phyloP scores from a whole-genome alignment of 73 alveolate genomes.

The Halteria grandinella region DNA sequence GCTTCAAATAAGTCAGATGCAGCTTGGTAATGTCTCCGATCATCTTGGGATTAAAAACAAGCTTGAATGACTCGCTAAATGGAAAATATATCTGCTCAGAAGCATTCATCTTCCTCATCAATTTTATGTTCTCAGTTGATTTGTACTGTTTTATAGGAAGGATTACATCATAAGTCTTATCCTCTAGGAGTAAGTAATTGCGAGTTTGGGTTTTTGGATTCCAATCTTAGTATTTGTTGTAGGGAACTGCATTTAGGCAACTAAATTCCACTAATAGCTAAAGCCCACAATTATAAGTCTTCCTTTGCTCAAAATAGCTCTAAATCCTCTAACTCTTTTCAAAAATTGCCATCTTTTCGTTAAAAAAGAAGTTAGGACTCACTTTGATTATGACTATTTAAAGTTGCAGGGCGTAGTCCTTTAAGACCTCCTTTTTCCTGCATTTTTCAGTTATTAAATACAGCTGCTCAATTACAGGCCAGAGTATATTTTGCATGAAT shows the following conservation, averaged over 20 bases:
- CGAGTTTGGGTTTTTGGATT: constrained; percentile 31
- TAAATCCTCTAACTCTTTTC: constrained; percentile 25
- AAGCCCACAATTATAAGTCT: constrained; percentile 11
- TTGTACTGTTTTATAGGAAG: not conserved
- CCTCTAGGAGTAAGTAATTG: not conserved
- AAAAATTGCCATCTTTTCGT: not conserved
- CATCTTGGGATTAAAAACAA: constrained; percentile 5
- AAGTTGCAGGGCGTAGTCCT: constrained; percentile 37
- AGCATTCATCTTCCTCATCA: not conserved
- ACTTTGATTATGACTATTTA: constrained; percentile 7
- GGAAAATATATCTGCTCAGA: constrained; percentile 8
- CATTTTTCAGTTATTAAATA: constrained; percentile 17
- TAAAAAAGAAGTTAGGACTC: constrained; percentile 39
- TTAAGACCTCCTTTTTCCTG: constrained; percentile 19
- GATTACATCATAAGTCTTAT: not conserved
- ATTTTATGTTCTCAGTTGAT: not conserved
- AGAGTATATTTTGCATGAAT: constrained; percentile 17
- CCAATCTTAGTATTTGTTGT: constrained; percentile 29
- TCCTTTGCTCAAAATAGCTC: constrained; percentile 21
- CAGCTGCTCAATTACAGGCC: constrained; percentile 49
- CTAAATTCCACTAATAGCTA: constrained; percentile 17
- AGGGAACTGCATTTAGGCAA: not conserved
- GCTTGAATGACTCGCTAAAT: constrained; percentile 35
- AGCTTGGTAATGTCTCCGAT: not conserved
- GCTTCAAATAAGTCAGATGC: not conserved